Evolutionary conservation across 1,284 basidiomycete genomes (phyloP).

Genomic region (Tylopilus orsonianus): DNA sequence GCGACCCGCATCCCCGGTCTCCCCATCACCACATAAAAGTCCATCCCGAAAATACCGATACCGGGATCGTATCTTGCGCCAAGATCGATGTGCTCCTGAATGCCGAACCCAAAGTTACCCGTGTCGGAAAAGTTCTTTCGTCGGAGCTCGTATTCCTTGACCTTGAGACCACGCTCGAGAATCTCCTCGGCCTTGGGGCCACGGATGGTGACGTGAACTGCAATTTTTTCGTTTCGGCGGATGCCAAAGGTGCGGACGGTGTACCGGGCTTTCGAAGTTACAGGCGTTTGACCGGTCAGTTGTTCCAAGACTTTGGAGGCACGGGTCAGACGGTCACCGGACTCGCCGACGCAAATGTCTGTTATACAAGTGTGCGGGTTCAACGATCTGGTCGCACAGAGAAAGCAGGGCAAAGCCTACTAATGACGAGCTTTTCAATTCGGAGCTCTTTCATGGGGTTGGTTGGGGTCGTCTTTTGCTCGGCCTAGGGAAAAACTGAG

Average conservation of each 20-base stretch:
- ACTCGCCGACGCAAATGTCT: conserved; percentile 99
- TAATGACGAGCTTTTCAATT: conserved; percentile 99
- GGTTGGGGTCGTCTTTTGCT: no score
- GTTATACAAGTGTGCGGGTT: no score
- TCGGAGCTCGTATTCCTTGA: conserved; percentile 98
- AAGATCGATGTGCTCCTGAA: conserved; percentile 98
- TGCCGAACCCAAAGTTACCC: conserved; percentile 98
- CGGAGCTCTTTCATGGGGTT: conserved; percentile 95
- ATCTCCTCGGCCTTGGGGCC: conserved; percentile 99
- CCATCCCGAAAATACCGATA: conserved; percentile 98
- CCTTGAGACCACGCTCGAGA: conserved; percentile 98
- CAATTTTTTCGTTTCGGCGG: conserved; percentile 99
- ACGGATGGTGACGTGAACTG: conserved; percentile 98
- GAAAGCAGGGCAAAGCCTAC: no score
- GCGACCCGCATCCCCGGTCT: conserved; percentile 93
- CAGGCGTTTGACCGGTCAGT: conserved; percentile 98
- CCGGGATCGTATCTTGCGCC: conserved; percentile 97
- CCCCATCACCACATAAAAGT: conserved; percentile 98
- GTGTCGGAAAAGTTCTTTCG: conserved; percentile 96
- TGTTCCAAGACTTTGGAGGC: conserved; percentile 99
- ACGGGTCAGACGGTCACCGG: conserved; percentile 98
- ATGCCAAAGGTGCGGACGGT: conserved; percentile 99
- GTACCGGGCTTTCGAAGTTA: conserved; percentile 99
- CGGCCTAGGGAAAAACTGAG: conserved; percentile 51
- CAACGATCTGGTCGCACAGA: no score